Evolutionary conservation across 768 basidiomycete species (phyloP).

Genomic region (Wakefieldia striispora): DNA sequence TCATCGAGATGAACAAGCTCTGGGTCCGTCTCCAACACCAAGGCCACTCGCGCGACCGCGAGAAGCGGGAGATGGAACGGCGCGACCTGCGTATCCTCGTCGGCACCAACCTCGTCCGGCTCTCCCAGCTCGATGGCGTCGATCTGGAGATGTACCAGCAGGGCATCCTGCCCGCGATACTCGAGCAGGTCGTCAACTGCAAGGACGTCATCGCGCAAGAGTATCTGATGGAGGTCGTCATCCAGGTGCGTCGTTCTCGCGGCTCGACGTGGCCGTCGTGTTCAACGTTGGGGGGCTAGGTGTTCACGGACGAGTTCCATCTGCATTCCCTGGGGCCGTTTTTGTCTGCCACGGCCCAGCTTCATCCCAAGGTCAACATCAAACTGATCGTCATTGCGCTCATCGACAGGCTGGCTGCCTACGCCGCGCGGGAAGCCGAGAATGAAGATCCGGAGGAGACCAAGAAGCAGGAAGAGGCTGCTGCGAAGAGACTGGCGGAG

Average conservation of each 20-base stretch:
- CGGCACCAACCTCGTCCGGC: conserved; percentile 94
- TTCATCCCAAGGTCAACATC: conserved; percentile 98
- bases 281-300: conserved; percentile 43
- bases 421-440: conserved; percentile 96
- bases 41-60: conserved; percentile 94
- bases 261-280: not conserved
- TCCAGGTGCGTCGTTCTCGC: conserved; percentile 67
- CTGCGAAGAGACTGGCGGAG: conserved; percentile 83
- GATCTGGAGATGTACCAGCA: conserved; percentile 89
- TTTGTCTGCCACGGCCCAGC: conserved; percentile 91
- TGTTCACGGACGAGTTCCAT: conserved; percentile 99
- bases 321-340: conserved; percentile 94
- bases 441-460: conserved; percentile 95
- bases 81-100: conserved; percentile 94
- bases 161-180: conserved; percentile 84
- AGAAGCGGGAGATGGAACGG: conserved; percentile 96
- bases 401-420: conserved; percentile 93
- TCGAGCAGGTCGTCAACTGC: conserved; percentile 98
- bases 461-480: conserved; percentile 90
- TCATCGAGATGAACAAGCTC: conserved; percentile 99
- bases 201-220: conserved; percentile 99
- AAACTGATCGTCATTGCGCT: conserved; percentile 97
- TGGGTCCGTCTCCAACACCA: conserved; percentile 99
- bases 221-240: conserved; percentile 99
- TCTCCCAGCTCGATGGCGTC: conserved; percentile 95